A percentile compares a stretch with the other conserved stretches of the same genome.
Conservation (phyloP, 179 eudicot species). For the Camellia oleifera region DNA sequence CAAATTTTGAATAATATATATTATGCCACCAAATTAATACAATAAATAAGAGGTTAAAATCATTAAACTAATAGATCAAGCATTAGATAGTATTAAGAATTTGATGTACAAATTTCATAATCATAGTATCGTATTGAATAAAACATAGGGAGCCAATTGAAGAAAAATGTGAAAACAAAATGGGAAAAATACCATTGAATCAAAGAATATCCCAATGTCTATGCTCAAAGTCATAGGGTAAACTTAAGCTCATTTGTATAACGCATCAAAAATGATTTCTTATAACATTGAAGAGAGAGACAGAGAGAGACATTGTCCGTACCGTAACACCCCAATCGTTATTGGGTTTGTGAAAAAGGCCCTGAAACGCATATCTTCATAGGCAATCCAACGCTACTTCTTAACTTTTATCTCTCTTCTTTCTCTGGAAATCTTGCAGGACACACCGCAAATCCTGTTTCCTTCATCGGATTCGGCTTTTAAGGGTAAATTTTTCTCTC, state of each 20-base stretch:
- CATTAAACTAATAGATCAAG: too few species aligned
- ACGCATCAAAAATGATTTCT: not conserved
- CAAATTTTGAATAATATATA: too few species aligned
- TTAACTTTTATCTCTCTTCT: not conserved
- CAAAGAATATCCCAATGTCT: not conserved
- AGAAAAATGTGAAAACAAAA: not conserved
- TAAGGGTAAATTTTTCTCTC: not conserved
- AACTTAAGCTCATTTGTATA: not conserved
- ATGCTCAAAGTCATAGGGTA: not conserved
- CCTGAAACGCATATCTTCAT: not conserved
- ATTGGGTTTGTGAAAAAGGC: not conserved
- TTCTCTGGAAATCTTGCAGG: not conserved
- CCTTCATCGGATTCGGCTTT: not conserved
- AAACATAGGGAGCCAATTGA: not conserved
- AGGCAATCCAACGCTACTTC: constrained; percentile 19
- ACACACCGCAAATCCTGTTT: not conserved
- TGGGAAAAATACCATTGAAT: not conserved
- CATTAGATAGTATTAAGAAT: too few species aligned
- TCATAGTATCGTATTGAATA: too few species aligned
- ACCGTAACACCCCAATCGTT: not conserved
- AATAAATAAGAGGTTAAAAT: too few species aligned
- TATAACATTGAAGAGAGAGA: not conserved
- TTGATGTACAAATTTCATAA: too few species aligned
- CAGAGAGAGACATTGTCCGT: not conserved
- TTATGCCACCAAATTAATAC: too few species aligned